phyloP scores from a whole-genome alignment of 208 protist species.

The Crithidia sp. region DNA sequence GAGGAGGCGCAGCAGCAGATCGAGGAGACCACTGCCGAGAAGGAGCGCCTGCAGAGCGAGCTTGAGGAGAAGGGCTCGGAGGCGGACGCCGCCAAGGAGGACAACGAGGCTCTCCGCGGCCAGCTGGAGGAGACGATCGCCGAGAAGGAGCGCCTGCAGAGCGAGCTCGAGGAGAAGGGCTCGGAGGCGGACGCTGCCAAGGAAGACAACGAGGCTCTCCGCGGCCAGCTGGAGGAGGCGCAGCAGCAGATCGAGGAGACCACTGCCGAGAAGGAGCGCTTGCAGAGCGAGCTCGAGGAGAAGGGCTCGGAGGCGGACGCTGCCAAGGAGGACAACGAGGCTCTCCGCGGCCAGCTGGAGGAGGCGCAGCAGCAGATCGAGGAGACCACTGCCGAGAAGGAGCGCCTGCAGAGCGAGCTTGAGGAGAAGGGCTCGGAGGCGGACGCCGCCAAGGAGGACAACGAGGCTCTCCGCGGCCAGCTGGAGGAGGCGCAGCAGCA shows the following conservation, averaged over 20 bases:
- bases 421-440: slow-evolving; percentile 13
- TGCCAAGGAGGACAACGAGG: slow-evolving; percentile 2
- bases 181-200: slow-evolving; percentile 10
- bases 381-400: slow-evolving; percentile 33
- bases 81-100: slow-evolving; percentile 2
- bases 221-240: neutral
- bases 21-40: slow-evolving; percentile 7
- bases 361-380: neutral
- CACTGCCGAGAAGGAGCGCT: slow-evolving; percentile 10
- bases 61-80: slow-evolving; percentile 14
- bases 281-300: slow-evolving; percentile 15
- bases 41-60: slow-evolving; percentile 25
- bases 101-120: slow-evolving; percentile 25
- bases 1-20: too few species aligned
- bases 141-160: slow-evolving; percentile 33
- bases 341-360: neutral
- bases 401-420: slow-evolving; percentile 26
- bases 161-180: slow-evolving; percentile 24
- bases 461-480: slow-evolving; percentile 10
- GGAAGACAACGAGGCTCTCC: neutral
- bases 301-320: slow-evolving; percentile 18
- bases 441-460: slow-evolving; percentile 2
- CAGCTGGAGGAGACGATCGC: slow-evolving; percentile 26
- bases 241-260: neutral
- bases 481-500: too few species aligned